These are phyloP conservation scores for Chamaecyparis obtusa DNA, from an alignment of 75 land plant species.

Conservation along the genomic window DNA sequence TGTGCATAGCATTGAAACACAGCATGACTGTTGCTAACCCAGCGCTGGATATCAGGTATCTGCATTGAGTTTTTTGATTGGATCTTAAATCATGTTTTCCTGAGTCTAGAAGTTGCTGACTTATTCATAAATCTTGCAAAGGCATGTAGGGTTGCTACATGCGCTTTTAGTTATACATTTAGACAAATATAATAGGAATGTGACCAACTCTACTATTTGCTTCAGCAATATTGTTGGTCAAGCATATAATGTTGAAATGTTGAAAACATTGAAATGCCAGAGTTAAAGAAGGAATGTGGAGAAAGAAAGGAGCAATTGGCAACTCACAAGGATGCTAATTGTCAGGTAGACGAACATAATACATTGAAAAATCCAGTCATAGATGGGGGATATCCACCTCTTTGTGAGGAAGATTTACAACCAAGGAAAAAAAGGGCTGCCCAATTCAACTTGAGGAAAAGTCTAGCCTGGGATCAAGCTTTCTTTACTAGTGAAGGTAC, in stretches of 20 bases:
- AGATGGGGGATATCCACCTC: constrained; percentile 12
- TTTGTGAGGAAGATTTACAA: constrained; percentile 20
- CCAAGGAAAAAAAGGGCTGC: constrained; percentile 32
- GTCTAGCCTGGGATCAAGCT: constrained; percentile 93
- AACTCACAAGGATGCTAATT: background rate
- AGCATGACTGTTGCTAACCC: background rate
- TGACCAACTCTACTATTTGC: background rate
- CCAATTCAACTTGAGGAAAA: constrained; percentile 71
- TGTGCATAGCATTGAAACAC: background rate
- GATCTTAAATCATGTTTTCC: background rate
- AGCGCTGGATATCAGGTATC: background rate
- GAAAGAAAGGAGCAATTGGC: background rate
- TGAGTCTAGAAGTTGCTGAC: background rate
- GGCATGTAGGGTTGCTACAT: background rate
- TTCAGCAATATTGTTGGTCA: constrained; percentile 1
- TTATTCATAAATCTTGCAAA: background rate
- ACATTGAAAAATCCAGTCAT: background rate
- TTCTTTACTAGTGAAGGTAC: constrained; percentile 85
- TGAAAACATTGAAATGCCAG: constrained; percentile 2
- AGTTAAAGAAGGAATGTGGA: background rate
- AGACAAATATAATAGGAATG: background rate
- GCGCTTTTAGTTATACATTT: background rate
- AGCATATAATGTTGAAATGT: background rate
- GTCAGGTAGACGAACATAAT: background rate
- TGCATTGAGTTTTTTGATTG: background rate